Percentiles rank a stretch among this genome's conserved stretches.
These are phyloP conservation scores for Betula pendula DNA, from an alignment of 306 rosid species.

Conservation along the genomic window DNA sequence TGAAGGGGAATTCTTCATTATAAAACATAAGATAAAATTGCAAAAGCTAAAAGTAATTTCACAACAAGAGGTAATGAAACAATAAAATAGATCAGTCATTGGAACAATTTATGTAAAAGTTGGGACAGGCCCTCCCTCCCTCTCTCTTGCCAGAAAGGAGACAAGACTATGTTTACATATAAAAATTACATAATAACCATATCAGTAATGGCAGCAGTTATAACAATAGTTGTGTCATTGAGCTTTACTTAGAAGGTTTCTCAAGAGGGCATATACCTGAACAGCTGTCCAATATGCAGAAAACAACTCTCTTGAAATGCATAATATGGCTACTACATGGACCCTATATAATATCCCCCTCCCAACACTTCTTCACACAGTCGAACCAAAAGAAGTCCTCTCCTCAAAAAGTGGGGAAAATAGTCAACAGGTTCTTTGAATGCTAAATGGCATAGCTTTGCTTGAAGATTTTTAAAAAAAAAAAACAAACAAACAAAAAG, in stretches of 20 bases:
- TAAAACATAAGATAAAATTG: not conserved
- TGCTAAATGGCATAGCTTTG: not conserved
- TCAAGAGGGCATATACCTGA: not conserved
- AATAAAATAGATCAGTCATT: constrained; percentile 10
- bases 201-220: not conserved
- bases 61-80: not conserved
- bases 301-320: not conserved
- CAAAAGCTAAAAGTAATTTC: not conserved
- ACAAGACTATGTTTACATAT: not conserved
- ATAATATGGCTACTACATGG: not conserved
- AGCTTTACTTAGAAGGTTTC: not conserved
- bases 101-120: not conserved
- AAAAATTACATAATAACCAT: not conserved
- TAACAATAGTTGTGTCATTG: not conserved
- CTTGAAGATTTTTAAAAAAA: not conserved
- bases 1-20: not conserved
- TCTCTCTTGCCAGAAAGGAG: not conserved
- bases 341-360: not conserved
- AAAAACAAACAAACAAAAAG: not conserved
- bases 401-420: not conserved
- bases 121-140: not conserved
- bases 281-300: not conserved
- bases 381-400: not conserved
- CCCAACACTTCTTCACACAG: not conserved
- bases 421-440: not conserved